Conservation (phyloP, 169 alveolate species). For the Besnoitia besnoiti region DNA sequence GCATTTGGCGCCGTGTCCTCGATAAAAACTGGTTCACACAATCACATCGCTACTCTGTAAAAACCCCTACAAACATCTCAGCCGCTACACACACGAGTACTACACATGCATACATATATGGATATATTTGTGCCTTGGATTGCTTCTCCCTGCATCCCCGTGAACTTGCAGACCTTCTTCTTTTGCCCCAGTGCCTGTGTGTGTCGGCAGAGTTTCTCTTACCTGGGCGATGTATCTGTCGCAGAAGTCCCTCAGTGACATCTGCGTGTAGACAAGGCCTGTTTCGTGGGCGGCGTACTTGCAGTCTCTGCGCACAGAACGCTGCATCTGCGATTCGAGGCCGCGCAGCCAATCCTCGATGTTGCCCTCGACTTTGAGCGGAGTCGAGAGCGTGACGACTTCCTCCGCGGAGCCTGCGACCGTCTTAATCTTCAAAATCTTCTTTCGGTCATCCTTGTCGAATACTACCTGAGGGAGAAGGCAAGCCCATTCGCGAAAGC, state of each 20-base stretch:
- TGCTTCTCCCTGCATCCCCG: too few species aligned
- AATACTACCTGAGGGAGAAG: conserved; percentile 62
- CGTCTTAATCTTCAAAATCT: conserved; percentile 81
- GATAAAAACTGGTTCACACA: too few species aligned
- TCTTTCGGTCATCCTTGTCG: conserved; percentile 85
- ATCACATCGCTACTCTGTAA: too few species aligned
- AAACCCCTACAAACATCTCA: too few species aligned
- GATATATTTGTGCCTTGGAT: too few species aligned
- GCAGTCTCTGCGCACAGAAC: conserved; percentile 87
- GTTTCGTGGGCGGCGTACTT: conserved; percentile 81
- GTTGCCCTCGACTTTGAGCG: conserved; percentile 95
- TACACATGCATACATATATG: too few species aligned
- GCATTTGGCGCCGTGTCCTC: too few species aligned
- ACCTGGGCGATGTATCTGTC: conserved; percentile 92
- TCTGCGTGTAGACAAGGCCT: conserved; percentile 81
- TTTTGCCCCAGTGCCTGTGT: background rate
- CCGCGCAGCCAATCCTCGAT: conserved; percentile 96
- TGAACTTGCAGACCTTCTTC: too few species aligned
- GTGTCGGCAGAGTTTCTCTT: background rate
- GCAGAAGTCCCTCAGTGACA: conserved; percentile 89
- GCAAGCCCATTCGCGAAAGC: background rate
- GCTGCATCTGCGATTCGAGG: conserved; percentile 91
- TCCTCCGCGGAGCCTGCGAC: conserved; percentile 86
- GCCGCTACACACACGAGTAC: too few species aligned
- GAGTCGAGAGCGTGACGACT: conserved; percentile 87